Conservation (phyloP, 805 yeast species). For the Schwanniomyces polymorphus region DNA sequence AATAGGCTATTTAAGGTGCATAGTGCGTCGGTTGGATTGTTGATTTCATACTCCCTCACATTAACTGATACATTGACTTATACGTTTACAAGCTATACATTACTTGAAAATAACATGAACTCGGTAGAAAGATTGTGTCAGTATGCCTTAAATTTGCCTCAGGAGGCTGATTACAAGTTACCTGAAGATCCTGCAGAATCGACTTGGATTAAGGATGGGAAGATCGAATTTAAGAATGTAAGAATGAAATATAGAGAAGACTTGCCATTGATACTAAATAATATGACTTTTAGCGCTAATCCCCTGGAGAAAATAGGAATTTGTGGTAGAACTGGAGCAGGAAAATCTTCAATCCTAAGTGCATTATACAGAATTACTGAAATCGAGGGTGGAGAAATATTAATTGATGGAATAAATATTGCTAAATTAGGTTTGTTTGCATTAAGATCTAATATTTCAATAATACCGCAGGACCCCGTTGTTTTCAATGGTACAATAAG, state of each 20-base stretch:
- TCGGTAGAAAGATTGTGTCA: conserved; percentile 71
- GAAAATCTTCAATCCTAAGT: conserved; percentile 62
- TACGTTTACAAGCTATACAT: conserved; percentile 48
- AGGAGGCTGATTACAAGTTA: conserved; percentile 60
- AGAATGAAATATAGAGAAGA: conserved; percentile 54
- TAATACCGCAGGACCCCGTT: conserved; percentile 69
- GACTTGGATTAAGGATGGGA: conserved; percentile 48
- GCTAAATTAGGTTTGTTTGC: conserved; percentile 47
- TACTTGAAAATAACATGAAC: conserved; percentile 74
- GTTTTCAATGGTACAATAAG: conserved; percentile 56
- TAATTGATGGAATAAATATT: conserved; percentile 55
- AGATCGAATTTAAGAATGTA: conserved; percentile 45
- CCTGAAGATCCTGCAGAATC: conserved; percentile 38
- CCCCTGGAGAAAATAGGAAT: conserved; percentile 71
- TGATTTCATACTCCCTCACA: conserved; percentile 59
- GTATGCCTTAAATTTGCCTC: conserved; percentile 61
- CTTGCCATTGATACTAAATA: conserved; percentile 53
- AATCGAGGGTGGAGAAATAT: conserved; percentile 43
- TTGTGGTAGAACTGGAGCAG: conserved; percentile 87
- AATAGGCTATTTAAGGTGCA: conserved; percentile 57
- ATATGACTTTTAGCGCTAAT: conserved; percentile 39
- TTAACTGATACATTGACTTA: conserved; percentile 54
- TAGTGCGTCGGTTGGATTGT: conserved; percentile 67
- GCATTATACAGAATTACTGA: conserved; percentile 58
- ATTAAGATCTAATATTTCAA: conserved; percentile 53